Percentiles rank a stretch among this genome's conserved stretches.
These are phyloP conservation scores for Debaryomyces fabryi DNA, from an alignment of 1,139 yeast species.

Conservation along the genomic window DNA sequence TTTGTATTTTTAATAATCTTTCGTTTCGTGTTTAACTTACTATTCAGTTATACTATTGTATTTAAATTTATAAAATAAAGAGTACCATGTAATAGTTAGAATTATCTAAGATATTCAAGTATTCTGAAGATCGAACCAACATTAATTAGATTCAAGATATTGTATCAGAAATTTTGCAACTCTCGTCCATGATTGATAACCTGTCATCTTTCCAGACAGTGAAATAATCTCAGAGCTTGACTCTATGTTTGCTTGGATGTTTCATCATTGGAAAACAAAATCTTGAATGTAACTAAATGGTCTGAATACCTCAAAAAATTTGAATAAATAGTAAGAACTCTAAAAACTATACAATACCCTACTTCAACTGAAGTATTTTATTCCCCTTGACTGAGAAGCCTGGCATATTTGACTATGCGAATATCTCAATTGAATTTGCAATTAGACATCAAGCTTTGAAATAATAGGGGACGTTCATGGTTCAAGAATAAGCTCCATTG, in stretches of 20 bases:
- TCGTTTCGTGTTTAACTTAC: not conserved
- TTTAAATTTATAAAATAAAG: not conserved
- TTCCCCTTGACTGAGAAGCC: slow-evolving; percentile 32
- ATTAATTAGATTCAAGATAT: not conserved
- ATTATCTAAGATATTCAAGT: not conserved
- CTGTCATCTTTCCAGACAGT: slow-evolving; percentile 54
- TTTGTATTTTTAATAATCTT: not conserved
- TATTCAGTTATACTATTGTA: not conserved
- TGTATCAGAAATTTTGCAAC: slow-evolving; percentile 39
- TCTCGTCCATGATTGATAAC: slow-evolving; percentile 47
- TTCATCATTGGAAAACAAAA: slow-evolving; percentile 58
- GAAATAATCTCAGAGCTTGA: slow-evolving; percentile 80
- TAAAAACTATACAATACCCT: slow-evolving; percentile 25
- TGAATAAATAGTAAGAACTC: slow-evolving; percentile 11
- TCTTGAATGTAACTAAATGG: not conserved
- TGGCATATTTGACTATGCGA: slow-evolving; percentile 77
- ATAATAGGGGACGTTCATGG: slow-evolving; percentile 54
- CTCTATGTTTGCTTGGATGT: slow-evolving; percentile 83
- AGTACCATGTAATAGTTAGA: slow-evolving; percentile 7
- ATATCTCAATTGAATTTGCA: slow-evolving; percentile 25
- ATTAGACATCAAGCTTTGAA: slow-evolving; percentile 30
- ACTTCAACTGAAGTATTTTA: slow-evolving; percentile 25
- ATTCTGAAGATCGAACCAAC: not conserved
- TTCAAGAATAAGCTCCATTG: slow-evolving; percentile 92
- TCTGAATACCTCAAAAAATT: slow-evolving; percentile 16